A percentile compares a stretch with the other conserved stretches of the same genome.
These are phyloP conservation scores for Gelatoporia subvermispora DNA, from an alignment of 768 basidiomycete genomes.

Conservation along the genomic window DNA sequence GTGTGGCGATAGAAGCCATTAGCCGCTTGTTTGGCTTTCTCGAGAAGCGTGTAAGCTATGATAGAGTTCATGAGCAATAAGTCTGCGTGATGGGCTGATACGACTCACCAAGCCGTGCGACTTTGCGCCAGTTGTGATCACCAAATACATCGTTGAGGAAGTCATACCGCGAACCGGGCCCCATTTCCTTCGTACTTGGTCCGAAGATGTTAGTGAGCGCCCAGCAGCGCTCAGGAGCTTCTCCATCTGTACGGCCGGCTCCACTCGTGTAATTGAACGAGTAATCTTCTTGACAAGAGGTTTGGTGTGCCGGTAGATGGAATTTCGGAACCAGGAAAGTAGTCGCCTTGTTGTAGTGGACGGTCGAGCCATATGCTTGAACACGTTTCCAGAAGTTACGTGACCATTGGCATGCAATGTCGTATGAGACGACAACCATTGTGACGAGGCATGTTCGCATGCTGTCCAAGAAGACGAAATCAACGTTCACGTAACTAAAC, in stretches of 20 bases:
- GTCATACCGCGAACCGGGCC: conserved; percentile 25
- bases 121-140: conserved; percentile 34
- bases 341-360: not conserved
- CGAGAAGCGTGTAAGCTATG: no score
- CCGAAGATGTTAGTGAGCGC: conserved; percentile 26
- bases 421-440: conserved; percentile 11
- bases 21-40: no score
- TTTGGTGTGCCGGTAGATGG: conserved; percentile 32
- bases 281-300: conserved; percentile 24
- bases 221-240: conserved; percentile 36
- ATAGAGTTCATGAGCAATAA: no score
- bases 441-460: not conserved
- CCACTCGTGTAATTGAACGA: conserved; percentile 27
- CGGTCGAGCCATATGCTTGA: not conserved
- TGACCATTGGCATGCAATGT: conserved; percentile 22
- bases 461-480: conserved; percentile 13
- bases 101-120: conserved; percentile 21
- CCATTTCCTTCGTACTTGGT: conserved; percentile 33
- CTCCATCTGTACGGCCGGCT: conserved; percentile 29
- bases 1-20: no score
- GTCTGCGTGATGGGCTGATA: not conserved
- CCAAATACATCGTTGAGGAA: conserved; percentile 33
- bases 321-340: conserved; percentile 31
- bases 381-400: conserved; percentile 8
- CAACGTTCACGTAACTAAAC: conserved; percentile 17